These are phyloP conservation scores for Russula griseocarnosa DNA, from an alignment of 768 basidiomycete species.

Conservation along the genomic window DNA sequence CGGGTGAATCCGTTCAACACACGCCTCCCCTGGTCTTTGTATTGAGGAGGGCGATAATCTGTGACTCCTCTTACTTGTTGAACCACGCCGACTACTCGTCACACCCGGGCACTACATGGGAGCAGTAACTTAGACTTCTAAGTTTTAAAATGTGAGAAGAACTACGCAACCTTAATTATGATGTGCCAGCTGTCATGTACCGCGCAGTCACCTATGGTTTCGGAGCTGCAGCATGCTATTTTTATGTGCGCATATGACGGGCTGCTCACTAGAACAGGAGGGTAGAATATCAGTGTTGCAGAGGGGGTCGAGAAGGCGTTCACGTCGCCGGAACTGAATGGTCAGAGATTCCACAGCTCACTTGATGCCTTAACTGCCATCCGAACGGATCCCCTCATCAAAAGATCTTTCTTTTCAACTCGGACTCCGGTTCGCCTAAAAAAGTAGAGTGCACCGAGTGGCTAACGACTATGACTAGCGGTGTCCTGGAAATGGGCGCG, in stretches of 20 bases:
- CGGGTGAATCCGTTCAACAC: not conserved
- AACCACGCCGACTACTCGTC: not conserved
- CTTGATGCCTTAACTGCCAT: not conserved
- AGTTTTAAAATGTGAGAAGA: not conserved
- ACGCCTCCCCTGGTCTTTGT: not conserved
- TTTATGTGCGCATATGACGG: not conserved
- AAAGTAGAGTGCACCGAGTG: not conserved
- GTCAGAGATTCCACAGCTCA: not conserved
- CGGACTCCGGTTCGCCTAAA: not conserved
- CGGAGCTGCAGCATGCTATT: not conserved
- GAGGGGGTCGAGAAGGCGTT: not conserved
- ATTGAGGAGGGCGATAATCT: not conserved
- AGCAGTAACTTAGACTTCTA: not conserved
- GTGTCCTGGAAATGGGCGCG: not conserved
- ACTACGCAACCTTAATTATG: not conserved
- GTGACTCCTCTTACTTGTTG: not conserved
- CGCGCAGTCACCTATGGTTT: not conserved
- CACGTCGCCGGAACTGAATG: not conserved
- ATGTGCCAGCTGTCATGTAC: not conserved
- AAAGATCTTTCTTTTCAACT: not conserved
- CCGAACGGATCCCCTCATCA: not conserved
- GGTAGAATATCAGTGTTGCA: not conserved
- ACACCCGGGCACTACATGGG: not conserved
- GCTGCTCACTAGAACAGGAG: not conserved
- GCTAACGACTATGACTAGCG: not conserved